Conservation (phyloP, 768 basidiomycete species). For the Dacryopinax spathularia region DNA sequence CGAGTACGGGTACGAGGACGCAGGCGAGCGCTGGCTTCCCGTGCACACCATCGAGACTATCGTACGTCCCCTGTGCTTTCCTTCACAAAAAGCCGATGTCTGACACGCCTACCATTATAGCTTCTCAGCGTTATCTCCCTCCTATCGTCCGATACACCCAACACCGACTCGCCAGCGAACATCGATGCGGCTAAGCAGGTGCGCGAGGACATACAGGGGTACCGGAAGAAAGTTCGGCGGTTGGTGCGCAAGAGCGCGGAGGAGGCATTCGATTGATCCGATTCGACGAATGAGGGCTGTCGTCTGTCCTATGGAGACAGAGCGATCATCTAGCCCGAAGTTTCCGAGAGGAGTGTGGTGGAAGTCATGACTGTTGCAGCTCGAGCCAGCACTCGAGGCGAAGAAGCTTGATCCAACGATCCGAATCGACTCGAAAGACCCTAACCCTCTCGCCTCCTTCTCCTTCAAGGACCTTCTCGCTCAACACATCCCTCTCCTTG, state of each 20-base stretch:
- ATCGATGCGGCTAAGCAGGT: constrained; percentile 67
- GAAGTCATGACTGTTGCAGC: too few species aligned
- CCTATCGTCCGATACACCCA: constrained; percentile 79
- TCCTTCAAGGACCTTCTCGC: too few species aligned
- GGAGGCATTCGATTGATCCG: constrained; percentile 63
- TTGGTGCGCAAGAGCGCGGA: constrained; percentile 79
- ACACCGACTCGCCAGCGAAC: constrained; percentile 87
- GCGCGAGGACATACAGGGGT: constrained; percentile 35
- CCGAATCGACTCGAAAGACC: too few species aligned
- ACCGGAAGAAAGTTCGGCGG: constrained; percentile 92
- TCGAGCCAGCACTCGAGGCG: too few species aligned
- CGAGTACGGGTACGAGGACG: constrained; percentile 67
- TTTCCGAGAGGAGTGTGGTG: too few species aligned
- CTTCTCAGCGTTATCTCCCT: constrained; percentile 93
- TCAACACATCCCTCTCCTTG: too few species aligned
- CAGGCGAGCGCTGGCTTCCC: constrained; percentile 93
- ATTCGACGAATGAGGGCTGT: neutral
- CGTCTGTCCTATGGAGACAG: neutral
- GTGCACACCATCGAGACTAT: constrained; percentile 96
- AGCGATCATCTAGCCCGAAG: neutral
- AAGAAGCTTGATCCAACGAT: too few species aligned
- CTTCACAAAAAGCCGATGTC: neutral
- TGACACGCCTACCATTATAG: constrained; percentile 28
- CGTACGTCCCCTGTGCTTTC: constrained; percentile 33
- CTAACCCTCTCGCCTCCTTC: too few species aligned